phyloP scores from a whole-genome alignment of 192 early-diverging fungal genomes.

The Backusella macrospora region DNA sequence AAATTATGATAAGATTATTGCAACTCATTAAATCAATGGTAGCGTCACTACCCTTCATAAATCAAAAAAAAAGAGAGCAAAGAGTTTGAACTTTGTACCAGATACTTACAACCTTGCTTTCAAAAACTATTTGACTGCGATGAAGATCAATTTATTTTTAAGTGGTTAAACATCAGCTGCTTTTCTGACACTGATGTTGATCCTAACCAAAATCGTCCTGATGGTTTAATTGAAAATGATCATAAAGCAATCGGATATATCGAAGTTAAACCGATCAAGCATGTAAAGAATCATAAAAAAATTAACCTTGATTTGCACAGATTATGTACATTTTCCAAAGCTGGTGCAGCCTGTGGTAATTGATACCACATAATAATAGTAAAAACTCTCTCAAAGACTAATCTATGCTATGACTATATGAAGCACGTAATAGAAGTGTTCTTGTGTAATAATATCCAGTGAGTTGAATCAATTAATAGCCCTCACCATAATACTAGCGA shows the following conservation, averaged over 20 bases:
- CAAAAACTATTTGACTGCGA: background rate
- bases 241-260: background rate
- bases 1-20: constrained; percentile 9
- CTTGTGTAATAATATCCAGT: too few relatives aligned
- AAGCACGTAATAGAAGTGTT: too few relatives aligned
- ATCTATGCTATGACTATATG: too few relatives aligned
- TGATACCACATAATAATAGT: too few relatives aligned
- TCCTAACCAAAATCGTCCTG: constrained; percentile 1
- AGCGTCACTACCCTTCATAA: constrained; percentile 2
- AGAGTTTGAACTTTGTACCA: constrained; percentile 5
- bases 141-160: background rate
- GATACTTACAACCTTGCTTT: background rate
- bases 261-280: constrained; percentile 12
- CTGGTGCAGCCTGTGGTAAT: background rate
- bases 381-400: too few relatives aligned
- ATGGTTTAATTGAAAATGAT: background rate
- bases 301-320: background rate
- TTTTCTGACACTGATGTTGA: background rate
- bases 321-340: background rate
- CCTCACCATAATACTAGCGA: too few relatives aligned
- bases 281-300: background rate
- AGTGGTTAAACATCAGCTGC: background rate
- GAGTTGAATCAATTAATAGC: too few relatives aligned
- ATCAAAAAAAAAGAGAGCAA: constrained; percentile 2
- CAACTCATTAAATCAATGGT: background rate